A percentile compares a stretch with the other conserved stretches of the same genome.
Conservation (phyloP, 75 land plant species). For the Larix kaempferi region DNA sequence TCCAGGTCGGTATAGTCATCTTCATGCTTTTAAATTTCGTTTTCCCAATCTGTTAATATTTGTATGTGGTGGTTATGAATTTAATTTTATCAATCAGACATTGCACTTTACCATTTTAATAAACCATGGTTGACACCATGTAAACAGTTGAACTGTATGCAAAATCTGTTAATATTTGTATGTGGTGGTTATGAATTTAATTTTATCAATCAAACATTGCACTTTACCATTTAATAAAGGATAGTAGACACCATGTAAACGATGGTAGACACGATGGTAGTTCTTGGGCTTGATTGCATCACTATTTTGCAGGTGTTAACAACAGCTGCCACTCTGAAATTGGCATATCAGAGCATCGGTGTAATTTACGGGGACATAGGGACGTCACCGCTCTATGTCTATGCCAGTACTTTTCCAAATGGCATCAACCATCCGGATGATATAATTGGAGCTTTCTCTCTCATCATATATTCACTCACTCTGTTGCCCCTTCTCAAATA, state of each 20-base stretch:
- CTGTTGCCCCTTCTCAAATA: conserved; percentile 73
- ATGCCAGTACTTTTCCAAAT: conserved; percentile 43
- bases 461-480: conserved; percentile 71
- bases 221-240: neutral
- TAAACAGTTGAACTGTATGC: no score
- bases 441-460: conserved; percentile 64
- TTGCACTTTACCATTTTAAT: neutral
- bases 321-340: conserved; percentile 20
- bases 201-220: no score
- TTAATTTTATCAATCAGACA: no score
- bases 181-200: no score
- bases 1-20: neutral
- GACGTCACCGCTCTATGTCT: conserved; percentile 78
- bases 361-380: conserved; percentile 80
- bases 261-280: neutral
- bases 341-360: conserved; percentile 74
- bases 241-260: no score
- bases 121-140: neutral
- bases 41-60: no score
- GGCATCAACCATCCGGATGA: conserved; percentile 41
- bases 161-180: no score
- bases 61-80: no score
- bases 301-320: neutral
- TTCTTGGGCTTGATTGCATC: conserved; percentile 14
- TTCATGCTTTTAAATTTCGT: neutral